Conservation (phyloP, 1,284 basidiomycete genomes). For the Ceratobasidium sp. region DNA sequence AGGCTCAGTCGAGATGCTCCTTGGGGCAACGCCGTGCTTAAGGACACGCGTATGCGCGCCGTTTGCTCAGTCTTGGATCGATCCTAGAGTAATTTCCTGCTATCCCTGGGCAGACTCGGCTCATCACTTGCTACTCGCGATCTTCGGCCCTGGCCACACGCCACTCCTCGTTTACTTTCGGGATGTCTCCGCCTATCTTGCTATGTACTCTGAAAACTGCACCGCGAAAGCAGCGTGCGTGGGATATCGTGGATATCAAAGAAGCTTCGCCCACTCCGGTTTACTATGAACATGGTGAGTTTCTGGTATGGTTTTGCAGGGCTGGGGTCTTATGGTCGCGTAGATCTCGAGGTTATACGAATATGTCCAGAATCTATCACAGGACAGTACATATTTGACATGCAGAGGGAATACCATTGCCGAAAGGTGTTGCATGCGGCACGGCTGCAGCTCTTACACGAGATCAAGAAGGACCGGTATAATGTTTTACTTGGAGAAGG, state of each 20-base stretch:
- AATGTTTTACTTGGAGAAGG: conserved; percentile 41
- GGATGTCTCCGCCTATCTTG: conserved; percentile 34
- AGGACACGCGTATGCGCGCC: conserved; percentile 29
- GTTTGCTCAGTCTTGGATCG: conserved; percentile 4
- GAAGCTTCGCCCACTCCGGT: conserved; percentile 29
- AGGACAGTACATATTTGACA: conserved; percentile 42
- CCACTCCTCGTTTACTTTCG: conserved; percentile 9
- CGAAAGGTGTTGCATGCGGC: conserved; percentile 38
- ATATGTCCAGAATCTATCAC: conserved; percentile 34
- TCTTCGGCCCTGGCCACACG: conserved; percentile 3
- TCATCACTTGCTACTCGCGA: background rate
- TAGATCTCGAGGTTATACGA: conserved; percentile 31
- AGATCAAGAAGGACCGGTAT: conserved; percentile 39
- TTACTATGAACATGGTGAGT: conserved; percentile 43
- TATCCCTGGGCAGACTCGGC: background rate
- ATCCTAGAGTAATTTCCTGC: background rate
- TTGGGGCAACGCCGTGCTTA: conserved; percentile 8
- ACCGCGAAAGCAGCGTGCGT: conserved; percentile 37
- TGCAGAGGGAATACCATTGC: conserved; percentile 28
- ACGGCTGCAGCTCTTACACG: conserved; percentile 29
- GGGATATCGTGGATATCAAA: conserved; percentile 22
- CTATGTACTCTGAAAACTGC: conserved; percentile 35
- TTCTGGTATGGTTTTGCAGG: background rate
- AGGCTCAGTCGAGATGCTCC: conserved; percentile 40
- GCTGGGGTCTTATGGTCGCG: background rate